A percentile compares a stretch with the other conserved stretches of the same genome.
phyloP scores from a whole-genome alignment of 176 grass and related monocot species.

The Rhynchospora pubera region DNA sequence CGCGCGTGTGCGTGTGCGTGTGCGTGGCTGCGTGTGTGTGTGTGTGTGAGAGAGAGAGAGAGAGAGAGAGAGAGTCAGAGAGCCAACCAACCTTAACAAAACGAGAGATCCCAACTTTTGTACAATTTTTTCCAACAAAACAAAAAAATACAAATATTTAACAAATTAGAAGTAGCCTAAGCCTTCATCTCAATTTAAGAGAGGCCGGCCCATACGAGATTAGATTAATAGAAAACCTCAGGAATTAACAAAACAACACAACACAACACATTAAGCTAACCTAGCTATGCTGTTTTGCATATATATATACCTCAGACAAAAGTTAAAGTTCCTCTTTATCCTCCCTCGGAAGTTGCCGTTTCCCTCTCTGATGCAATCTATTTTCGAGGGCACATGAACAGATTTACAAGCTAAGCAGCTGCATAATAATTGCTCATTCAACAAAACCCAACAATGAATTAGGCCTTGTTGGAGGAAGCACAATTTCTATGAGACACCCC shows the following conservation, averaged over 20 bases:
- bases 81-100: background rate
- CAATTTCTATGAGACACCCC: constrained; percentile 35
- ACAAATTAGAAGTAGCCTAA: constrained; percentile 5
- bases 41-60: background rate
- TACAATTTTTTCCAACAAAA: background rate
- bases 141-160: background rate
- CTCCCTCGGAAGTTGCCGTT: background rate
- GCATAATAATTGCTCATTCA: background rate
- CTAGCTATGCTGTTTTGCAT: constrained; percentile 12
- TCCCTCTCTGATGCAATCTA: background rate
- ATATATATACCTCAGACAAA: constrained; percentile 8
- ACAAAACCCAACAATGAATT: background rate
- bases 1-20: background rate
- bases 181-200: constrained; percentile 34
- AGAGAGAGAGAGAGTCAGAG: background rate
- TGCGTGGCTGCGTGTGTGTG: background rate
- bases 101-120: background rate
- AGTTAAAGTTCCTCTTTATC: background rate
- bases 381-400: background rate
- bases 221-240: background rate
- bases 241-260: background rate
- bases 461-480: constrained; percentile 32
- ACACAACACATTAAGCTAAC: constrained; percentile 11
- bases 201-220: constrained; percentile 21
- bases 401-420: background rate